Evolutionary conservation across 1,284 basidiomycete genomes (phyloP), one percentile per base, ranked within the genome.

Genomic region (Cutaneotrichosporon sp.): DNA sequence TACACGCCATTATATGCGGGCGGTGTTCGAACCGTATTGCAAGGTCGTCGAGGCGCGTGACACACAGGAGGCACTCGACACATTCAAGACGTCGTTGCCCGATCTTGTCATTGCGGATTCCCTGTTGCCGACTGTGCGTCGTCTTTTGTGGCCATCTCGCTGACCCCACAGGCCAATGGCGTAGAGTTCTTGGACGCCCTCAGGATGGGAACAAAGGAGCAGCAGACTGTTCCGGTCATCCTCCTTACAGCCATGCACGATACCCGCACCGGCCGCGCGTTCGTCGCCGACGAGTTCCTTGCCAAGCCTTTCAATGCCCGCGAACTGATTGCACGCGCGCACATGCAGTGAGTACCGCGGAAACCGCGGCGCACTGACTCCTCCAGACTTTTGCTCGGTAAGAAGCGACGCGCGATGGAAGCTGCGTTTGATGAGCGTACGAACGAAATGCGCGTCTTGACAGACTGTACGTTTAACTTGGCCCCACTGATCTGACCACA

Each of bases 301-400:
- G 61, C 60, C 2, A 74, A 73, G 49, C 72, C 74, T 2, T 74
- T 73, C 64, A 70, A 68, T 20, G 64, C 69, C 0, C 58, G 72
- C 26, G 77, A 79, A 54, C 61, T 79, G 26, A 61, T 78, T n/a
- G 77, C 77, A 10, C 66, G 78, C 3, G 69, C 68, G 22, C 59
- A 70, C 54, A 59, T 65, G 61, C 64, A 71, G 56, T 20, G 69
- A 74, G 60, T 54, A 70, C 23, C 59, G 67, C 15, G 26, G 10
- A 5, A 30, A 30, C 10, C 10, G 26, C 26, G 5, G 7, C 26
- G 10, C 10, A 10, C 26, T 30, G 7, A 30, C 26, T 30, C 10
- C 61, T 56, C 26, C 52, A 55, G 46, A 13, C 54, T 73, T 18
- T 72, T 71, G 46, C 58, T 74, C 1, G 73, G 70, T 15, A 72